Evolutionary conservation across 2,329 filamentous ascomycete genomes (phyloP), one percentile per base, ranked within the genome.

Genomic region (Whalleya microplaca): DNA sequence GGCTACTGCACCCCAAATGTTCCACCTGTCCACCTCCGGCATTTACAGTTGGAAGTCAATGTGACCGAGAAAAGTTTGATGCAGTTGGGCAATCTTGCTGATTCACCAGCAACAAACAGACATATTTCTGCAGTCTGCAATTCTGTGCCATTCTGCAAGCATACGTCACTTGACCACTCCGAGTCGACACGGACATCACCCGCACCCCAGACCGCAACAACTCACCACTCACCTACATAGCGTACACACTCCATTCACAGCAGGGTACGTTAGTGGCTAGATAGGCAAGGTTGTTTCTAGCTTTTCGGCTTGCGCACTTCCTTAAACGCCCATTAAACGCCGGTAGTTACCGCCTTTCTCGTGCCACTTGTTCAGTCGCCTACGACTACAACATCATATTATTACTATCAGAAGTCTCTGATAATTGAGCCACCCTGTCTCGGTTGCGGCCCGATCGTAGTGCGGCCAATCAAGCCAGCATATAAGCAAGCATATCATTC

Each of bases 381-480:
- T 51, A 51, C 32, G 48, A 53, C 10, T 43, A 37, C 29, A 51
- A 32, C 45, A 53, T 55, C 48, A 52, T 59, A 51, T 45, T 5
- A 8, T 18, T 14, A 21, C 47, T 50, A 37, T 12, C 14, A 37
- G 3, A 37, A 37, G 32, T 12, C 32, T 37, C 32, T 37, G 32
- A 37, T 37, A 37, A 37, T 14, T 37, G 5, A 37, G 7, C 9
- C 32, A 16, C 32, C 32, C 32, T 37, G 32, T 37, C 32, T 37
- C 32, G 52, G 58, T 63, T 63, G 60, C 60, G 58, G 55, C 60
- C 60, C 55, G 53, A 63, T 53, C 48, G 32, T 50, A 51, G 48
- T 32, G 32, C 41, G 52, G 21, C 51, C 45, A 49, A 45, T 53
- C 43, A 37, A 53, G 44, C 51, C 23, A 53, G 6, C 27, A 21